Evolutionary conservation across 495 filamentous ascomycete genomes (phyloP).

Genomic region (Talaromyces borbonicus): DNA sequence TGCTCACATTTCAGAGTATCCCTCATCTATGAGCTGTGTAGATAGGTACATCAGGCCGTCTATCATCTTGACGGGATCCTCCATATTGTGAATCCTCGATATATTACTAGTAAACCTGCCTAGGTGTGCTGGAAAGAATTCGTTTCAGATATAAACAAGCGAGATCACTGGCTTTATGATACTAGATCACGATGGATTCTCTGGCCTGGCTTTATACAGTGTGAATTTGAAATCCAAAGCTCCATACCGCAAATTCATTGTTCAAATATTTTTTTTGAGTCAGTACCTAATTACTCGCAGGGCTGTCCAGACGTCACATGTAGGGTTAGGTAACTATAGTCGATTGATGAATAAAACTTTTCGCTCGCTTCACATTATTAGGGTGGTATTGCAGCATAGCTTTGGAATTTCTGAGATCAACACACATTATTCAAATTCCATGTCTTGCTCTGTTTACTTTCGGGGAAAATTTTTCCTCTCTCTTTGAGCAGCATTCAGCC

Average conservation of each 20-base stretch:
- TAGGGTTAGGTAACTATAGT: too few species aligned
- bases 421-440: too few species aligned
- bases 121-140: neutral
- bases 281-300: neutral
- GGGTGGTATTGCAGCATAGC: too few species aligned
- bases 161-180: neutral
- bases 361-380: too few species aligned
- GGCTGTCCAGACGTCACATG: slow-evolving; percentile 1
- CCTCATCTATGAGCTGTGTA: slow-evolving; percentile 1
- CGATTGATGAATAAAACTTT: neutral
- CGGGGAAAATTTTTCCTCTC: too few species aligned
- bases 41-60: neutral
- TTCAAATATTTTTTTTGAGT: neutral
- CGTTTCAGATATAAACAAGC: neutral
- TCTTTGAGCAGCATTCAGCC: too few species aligned
- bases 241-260: slow-evolving; percentile 1
- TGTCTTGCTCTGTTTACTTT: too few species aligned
- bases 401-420: too few species aligned
- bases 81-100: neutral
- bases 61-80: neutral
- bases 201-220: neutral
- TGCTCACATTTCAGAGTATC: slow-evolving; percentile 1
- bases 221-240: neutral
- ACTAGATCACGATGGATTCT: neutral
- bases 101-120: too few species aligned